Base-by-base conservation (phyloP, 2,329 filamentous ascomycete genomes). In the Aspergillus pseudoterreus region DNA sequence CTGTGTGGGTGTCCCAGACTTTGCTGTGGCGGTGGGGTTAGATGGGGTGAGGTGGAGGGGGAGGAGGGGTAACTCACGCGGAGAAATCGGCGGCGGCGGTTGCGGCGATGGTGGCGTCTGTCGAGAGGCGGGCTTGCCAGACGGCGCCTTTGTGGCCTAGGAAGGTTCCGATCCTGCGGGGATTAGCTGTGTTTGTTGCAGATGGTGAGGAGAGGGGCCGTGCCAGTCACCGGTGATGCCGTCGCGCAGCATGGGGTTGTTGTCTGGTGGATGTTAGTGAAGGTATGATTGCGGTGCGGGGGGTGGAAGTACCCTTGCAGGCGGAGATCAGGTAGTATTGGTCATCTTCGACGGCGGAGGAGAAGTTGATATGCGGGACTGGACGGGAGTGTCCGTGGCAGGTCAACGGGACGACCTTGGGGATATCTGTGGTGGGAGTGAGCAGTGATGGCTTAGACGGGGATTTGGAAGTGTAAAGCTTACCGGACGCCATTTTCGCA, bases 111-210 rank as follows among this genome's bases (percentile, higher is more conserved):
- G 84, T 85, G 39, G 91, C 90, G 74, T 97, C 91, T 17, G 89
- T 85, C 48, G 91, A 96, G 33, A 99, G 80, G 62, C 92, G 84
- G 49, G 92, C 90, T 75, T 96, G 92, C 91, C 94, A 99, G 54
- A 97, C 92, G 35, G 94, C 94, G 57, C 94, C 94, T 75, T 99
- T 97, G 78, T 99, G 94, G 38, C 94, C 94, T 64, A 99, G 87
- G 69, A 97, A 97, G 35, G 94, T 97, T 45, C 94, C 94, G 62
- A 97, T 97, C 89, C 82, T 83, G 52, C 11, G 43, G 17, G 47
- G 24, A 43, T 63, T 57, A 57, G 52, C 39, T 11, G 22, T 17
- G 15, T 15, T 39, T 17, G 15, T 17, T 39, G 17, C 10, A 49
- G 30, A 19, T 12, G 27, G 36, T 22, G 21, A 36, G 45, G 11